A percentile compares a stretch with the other conserved stretches of the same genome.
Conservation (phyloP, 2,329 filamentous ascomycete species). For the Fusarium sp. region DNA sequence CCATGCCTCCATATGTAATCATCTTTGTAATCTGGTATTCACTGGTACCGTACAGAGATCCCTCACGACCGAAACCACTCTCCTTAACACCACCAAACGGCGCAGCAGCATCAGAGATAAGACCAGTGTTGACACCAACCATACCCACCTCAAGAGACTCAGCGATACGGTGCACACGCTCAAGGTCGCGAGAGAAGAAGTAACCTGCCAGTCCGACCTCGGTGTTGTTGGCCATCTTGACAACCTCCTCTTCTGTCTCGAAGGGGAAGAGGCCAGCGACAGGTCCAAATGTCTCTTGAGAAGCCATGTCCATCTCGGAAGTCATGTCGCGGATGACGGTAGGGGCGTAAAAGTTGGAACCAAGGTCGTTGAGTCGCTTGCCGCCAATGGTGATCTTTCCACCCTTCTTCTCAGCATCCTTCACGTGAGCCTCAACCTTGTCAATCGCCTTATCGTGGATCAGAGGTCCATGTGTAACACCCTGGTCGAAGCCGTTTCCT, state of each 20-base stretch:
- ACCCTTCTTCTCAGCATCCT: conserved; percentile 82
- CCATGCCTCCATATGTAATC: conserved; percentile 65
- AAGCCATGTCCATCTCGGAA: conserved; percentile 82
- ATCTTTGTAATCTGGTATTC: conserved; percentile 83
- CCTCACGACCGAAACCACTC: conserved; percentile 84
- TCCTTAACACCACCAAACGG: conserved; percentile 86
- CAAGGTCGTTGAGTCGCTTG: conserved; percentile 77
- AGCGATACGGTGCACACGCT: conserved; percentile 70
- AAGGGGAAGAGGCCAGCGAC: conserved; percentile 92
- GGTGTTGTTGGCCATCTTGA: conserved; percentile 81
- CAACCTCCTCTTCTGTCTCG: conserved; percentile 87
- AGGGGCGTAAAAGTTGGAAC: conserved; percentile 87
- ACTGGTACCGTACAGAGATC: conserved; percentile 79
- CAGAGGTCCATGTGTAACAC: conserved; percentile 81
- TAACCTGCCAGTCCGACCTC: conserved; percentile 94
- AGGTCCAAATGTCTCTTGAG: conserved; percentile 95
- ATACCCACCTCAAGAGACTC: conserved; percentile 85
- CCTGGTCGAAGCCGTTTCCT: conserved; percentile 77
- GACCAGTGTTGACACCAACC: conserved; percentile 85
- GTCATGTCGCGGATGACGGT: conserved; percentile 92
- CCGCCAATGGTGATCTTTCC: conserved; percentile 82
- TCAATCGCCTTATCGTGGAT: conserved; percentile 85
- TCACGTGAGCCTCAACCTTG: conserved; percentile 84
- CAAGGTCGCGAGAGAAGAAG: conserved; percentile 81
- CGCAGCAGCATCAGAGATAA: conserved; percentile 68